These are phyloP conservation scores for Chlamydomonas reinhardtii DNA, from an alignment of 163 green algal genomes.

Conservation along the genomic window DNA sequence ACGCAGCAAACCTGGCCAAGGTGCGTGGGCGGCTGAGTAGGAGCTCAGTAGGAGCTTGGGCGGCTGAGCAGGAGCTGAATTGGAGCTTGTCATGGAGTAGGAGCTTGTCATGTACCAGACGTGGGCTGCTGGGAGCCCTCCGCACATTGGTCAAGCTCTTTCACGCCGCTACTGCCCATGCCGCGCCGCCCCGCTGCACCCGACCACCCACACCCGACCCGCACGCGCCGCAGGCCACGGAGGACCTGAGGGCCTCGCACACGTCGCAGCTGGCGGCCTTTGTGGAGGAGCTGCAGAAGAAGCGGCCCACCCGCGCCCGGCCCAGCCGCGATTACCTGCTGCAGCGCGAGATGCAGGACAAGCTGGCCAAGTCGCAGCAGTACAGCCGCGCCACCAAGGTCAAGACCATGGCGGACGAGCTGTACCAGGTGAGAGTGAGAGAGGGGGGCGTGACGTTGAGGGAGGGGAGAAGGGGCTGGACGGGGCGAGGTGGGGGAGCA, in stretches of 20 bases:
- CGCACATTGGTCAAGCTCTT: no score
- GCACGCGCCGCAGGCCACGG: slow-evolving; percentile 25
- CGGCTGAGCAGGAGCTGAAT: no score
- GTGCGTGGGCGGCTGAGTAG: not conserved
- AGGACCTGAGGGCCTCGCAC: slow-evolving; percentile 46
- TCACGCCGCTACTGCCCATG: no score
- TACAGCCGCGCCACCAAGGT: slow-evolving; percentile 55
- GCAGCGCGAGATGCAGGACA: slow-evolving; percentile 55
- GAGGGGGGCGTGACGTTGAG: no score
- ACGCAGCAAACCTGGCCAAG: slow-evolving; percentile 26
- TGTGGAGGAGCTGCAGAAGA: slow-evolving; percentile 45
- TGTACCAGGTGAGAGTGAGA: slow-evolving; percentile 28
- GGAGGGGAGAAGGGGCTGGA: not conserved
- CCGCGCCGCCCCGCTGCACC: no score
- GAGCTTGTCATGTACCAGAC: no score
- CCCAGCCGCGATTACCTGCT: slow-evolving; percentile 53
- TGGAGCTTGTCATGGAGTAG: no score
- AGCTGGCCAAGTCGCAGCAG: slow-evolving; percentile 55
- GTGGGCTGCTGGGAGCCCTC: not conserved
- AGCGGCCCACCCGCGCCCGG: slow-evolving; percentile 24
- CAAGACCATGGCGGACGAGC: slow-evolving; percentile 55
- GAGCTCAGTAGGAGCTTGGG: no score
- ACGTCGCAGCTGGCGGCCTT: slow-evolving; percentile 22
- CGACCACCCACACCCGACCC: not conserved
- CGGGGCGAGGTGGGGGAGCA: not conserved